These are phyloP conservation scores for Komagataella populi DNA, from an alignment of 805 yeast species.

Conservation along the genomic window DNA sequence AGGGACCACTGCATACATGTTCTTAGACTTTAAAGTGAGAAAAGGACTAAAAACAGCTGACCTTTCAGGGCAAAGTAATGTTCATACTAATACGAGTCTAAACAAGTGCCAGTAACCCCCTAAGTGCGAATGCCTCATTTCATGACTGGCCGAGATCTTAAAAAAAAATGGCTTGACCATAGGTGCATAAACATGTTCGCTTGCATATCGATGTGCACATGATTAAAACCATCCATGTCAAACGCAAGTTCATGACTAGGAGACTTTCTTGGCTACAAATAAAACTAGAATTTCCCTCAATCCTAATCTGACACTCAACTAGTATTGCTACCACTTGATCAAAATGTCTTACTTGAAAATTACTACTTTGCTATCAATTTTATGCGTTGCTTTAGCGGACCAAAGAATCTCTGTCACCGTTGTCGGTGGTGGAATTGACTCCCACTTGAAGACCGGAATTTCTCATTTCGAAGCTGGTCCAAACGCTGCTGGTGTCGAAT, in stretches of 20 bases:
- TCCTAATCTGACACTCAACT: neutral
- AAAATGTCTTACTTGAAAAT: neutral
- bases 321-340: neutral
- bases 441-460: neutral
- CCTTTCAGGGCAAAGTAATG: too few species aligned
- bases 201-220: neutral
- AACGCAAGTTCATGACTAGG: neutral
- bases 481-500: neutral
- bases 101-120: too few species aligned
- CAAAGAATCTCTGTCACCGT: neutral
- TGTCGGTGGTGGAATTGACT: neutral
- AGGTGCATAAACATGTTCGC: neutral
- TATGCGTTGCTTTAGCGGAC: neutral
- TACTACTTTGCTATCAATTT: neutral
- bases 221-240: neutral
- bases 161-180: neutral
- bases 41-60: too few species aligned
- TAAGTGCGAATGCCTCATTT: too few species aligned
- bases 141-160: too few species aligned
- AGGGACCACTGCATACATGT: neutral
- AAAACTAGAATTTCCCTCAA: neutral
- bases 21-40: too few species aligned
- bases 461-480: neutral
- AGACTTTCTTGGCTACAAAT: neutral
- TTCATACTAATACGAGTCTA: too few species aligned